Percentiles rank a stretch among this genome's conserved stretches.
phyloP scores from a whole-genome alignment of 148 eudicot species.

The Rhododendron ferrugineum region DNA sequence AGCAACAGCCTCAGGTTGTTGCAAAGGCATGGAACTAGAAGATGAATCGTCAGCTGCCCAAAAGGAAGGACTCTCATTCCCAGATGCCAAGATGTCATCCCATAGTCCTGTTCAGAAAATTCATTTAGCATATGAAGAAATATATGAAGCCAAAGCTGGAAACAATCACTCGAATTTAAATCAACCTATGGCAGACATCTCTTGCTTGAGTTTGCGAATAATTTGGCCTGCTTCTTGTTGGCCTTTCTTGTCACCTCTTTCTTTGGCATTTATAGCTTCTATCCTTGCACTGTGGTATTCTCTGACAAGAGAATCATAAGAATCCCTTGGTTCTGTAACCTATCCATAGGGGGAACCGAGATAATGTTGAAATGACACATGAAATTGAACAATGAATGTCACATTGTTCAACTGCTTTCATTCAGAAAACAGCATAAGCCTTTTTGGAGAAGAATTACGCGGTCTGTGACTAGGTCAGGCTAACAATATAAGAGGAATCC shows the following conservation, averaged over 20 bases:
- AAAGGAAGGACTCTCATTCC: constrained; percentile 29
- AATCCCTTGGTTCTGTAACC: constrained; percentile 51
- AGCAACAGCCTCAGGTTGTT: constrained; percentile 13
- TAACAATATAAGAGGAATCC: background rate
- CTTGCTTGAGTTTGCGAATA: constrained; percentile 83
- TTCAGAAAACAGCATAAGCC: constrained; percentile 1
- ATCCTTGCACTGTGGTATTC: constrained; percentile 75
- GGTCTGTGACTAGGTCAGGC: background rate
- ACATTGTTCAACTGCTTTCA: background rate
- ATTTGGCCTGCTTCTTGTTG: constrained; percentile 70
- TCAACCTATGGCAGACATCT: constrained; percentile 72
- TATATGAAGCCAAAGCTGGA: background rate
- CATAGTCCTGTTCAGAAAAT: constrained; percentile 55
- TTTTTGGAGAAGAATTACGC: background rate
- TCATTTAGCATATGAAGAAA: constrained; percentile 3
- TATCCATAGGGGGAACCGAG: constrained; percentile 17
- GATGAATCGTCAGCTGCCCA: constrained; percentile 22
- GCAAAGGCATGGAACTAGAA: constrained; percentile 21
- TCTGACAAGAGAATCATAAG: constrained; percentile 46
- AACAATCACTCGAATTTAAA: background rate
- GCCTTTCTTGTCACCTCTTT: constrained; percentile 62
- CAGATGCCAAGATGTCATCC: constrained; percentile 46
- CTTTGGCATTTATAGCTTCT: constrained; percentile 81
- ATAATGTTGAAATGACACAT: background rate
- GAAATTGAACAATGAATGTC: background rate